A percentile compares a stretch with the other conserved stretches of the same genome.
Conservation (phyloP, 202 grass and related monocot genomes). For the Miscanthus sacchariflorus region DNA sequence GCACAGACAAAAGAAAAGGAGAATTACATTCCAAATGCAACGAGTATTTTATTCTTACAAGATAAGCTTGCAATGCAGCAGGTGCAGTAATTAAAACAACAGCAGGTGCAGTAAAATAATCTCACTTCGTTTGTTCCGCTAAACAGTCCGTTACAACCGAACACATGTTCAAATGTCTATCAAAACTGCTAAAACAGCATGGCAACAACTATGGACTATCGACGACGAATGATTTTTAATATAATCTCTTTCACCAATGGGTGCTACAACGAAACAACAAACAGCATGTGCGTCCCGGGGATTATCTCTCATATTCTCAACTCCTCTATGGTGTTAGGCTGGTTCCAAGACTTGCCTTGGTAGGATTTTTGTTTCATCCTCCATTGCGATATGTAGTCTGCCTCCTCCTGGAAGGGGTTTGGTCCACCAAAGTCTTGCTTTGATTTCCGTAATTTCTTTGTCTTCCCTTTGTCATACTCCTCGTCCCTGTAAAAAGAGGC, state of each 20-base stretch:
- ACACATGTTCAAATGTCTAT: conserved; percentile 10
- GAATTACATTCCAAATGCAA: neutral
- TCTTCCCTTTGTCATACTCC: conserved; percentile 84
- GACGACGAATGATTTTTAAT: neutral
- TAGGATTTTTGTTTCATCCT: conserved; percentile 54
- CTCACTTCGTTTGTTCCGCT: neutral
- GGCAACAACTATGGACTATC: neutral
- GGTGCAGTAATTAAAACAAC: neutral
- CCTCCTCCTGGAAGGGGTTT: conserved; percentile 87
- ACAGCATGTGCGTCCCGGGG: conserved; percentile 14
- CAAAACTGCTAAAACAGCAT: conserved; percentile 23
- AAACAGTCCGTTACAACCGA: conserved; percentile 13
- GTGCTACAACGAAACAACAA: conserved; percentile 40
- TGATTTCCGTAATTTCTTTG: conserved; percentile 77
- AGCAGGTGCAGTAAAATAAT: neutral
- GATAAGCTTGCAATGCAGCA: too few relatives aligned
- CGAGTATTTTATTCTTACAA: neutral
- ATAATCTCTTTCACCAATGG: conserved; percentile 21
- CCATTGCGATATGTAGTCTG: conserved; percentile 41
- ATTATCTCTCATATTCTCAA: neutral
- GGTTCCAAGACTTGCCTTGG: conserved; percentile 45
- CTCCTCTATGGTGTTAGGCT: conserved; percentile 50
- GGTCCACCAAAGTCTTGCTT: conserved; percentile 53
- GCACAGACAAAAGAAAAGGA: neutral
- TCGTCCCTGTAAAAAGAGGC: conserved; percentile 68